Conservation (phyloP, 208 protist genomes). For the Tritrichomonas foetus region DNA sequence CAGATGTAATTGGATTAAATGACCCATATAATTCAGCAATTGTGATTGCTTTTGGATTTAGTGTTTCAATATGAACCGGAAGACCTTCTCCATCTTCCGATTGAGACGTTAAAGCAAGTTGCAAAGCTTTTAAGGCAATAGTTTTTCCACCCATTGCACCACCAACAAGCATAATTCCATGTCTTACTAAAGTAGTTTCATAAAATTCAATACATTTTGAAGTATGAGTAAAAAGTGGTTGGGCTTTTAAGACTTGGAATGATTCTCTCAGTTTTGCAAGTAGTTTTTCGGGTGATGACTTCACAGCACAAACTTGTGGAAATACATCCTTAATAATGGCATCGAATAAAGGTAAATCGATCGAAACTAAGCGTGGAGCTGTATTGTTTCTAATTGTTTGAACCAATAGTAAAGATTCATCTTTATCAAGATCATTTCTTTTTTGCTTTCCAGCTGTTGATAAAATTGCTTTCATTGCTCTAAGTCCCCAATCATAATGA, state of each 20-base stretch:
- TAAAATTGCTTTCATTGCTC: conserved; percentile 94
- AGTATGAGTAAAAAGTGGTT: background rate
- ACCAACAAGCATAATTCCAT: conserved; percentile 94
- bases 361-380: conserved; percentile 56
- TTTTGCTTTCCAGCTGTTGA: conserved; percentile 81
- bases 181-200: conserved; percentile 89
- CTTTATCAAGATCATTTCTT: conserved; percentile 69
- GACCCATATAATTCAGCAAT: conserved; percentile 92
- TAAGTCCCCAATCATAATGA: conserved; percentile 97
- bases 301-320: conserved; percentile 47
- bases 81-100: conserved; percentile 76
- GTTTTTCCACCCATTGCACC: conserved; percentile 74
- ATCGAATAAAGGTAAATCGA: conserved; percentile 83
- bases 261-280: conserved; percentile 36
- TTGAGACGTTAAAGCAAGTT: conserved; percentile 93
- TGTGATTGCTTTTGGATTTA: conserved; percentile 91
- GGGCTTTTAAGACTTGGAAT: background rate
- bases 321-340: conserved; percentile 78
- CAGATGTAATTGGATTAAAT: conserved; percentile 80
- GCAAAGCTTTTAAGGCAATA: conserved; percentile 62
- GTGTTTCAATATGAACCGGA: conserved; percentile 68
- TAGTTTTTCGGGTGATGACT: conserved; percentile 50
- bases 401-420: conserved; percentile 83
- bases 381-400: conserved; percentile 71
- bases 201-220: conserved; percentile 57